Base-by-base conservation (phyloP, 768 basidiomycete genomes). In the Leccinum variicolor region DNA sequence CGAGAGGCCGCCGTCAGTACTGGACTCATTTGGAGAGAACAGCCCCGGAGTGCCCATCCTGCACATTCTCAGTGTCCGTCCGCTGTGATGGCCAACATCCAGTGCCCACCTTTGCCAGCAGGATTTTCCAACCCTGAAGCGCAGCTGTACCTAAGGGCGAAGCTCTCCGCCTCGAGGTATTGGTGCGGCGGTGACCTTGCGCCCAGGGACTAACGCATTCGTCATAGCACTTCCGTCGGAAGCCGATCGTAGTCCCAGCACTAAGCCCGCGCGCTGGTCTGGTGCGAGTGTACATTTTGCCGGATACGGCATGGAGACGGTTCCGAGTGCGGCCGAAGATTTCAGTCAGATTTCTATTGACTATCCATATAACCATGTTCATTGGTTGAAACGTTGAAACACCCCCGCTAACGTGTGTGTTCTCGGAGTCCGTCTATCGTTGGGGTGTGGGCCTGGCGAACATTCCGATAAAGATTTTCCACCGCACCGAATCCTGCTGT, bases 61-160 rank as follows among this genome's bases (percentile, higher is more conserved):
- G 62, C 52, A 46, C 41, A 34, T 36, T 43, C 43, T 50, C 57
- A 59, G 54, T 59, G 53, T 53, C 64, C 62, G 60, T 64, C 62
- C 50, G 34, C 54, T 51, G 60, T 52, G 60, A 57, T 61, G 54
- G 46, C 56, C 23, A 63, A 59, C 49, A 9, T 56, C 55, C 54
- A 53, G 54, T 56, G 56, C 28, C 57, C 58, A 56, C 50, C 29
- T 54, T 56, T 53, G 55, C 41, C 41, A 43, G 60, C 62, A 62
- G 54, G 59, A 55, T 43, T 53, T 59, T 50, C 41, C 70, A 73
- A 66, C 70, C 72, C 70, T 74, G 71, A 64, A 50, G 54, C 62
- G 67, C 68, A 73, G 68, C 3, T 64, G 62, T 72, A 72, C 72
- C 70, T 67, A 68, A 73, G 58, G 53, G 63, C 46, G 59, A 71